A percentile compares a stretch with the other conserved stretches of the same genome.
Conservation (phyloP, 768 basidiomycete species). For the Tulasnella sp. region DNA sequence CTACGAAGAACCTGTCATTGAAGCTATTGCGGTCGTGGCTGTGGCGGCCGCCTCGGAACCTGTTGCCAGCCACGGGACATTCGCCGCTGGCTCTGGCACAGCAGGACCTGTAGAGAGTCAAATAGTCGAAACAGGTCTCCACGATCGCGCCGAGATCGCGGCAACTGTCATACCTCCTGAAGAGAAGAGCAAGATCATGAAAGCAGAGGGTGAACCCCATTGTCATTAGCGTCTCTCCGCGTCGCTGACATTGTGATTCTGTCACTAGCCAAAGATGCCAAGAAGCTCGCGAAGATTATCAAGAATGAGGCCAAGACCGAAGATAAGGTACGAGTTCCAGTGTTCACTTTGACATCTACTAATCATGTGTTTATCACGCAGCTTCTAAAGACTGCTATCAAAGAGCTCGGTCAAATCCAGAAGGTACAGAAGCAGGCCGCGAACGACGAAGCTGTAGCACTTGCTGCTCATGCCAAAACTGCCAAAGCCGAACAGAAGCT, state of each 20-base stretch:
- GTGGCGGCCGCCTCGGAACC: too few relatives aligned
- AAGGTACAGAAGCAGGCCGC: conserved; percentile 54
- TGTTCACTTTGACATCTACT: not conserved
- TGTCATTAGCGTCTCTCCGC: not conserved
- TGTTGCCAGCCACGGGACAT: too few relatives aligned
- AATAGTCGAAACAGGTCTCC: not conserved
- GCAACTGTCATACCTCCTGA: not conserved
- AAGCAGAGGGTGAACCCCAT: not conserved
- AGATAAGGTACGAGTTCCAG: conserved; percentile 33
- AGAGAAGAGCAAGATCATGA: not conserved
- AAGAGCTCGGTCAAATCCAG: conserved; percentile 55
- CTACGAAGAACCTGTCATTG: too few relatives aligned
- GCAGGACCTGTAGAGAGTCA: not conserved
- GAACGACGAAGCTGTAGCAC: conserved; percentile 50
- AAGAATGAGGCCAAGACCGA: conserved; percentile 57
- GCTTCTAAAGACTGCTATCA: conserved; percentile 41
- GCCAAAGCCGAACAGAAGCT: conserved; percentile 46
- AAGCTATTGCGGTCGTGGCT: too few relatives aligned
- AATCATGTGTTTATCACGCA: not conserved
- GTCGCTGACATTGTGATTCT: not conserved
- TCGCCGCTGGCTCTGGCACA: too few relatives aligned
- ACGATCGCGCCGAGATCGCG: not conserved
- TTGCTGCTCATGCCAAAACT: conserved; percentile 40
- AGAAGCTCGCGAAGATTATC: conserved; percentile 54
- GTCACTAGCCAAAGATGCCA: conserved; percentile 42